phyloP scores from a whole-genome alignment of 805 yeast species.

The Nakazawaea ishiwadae region DNA sequence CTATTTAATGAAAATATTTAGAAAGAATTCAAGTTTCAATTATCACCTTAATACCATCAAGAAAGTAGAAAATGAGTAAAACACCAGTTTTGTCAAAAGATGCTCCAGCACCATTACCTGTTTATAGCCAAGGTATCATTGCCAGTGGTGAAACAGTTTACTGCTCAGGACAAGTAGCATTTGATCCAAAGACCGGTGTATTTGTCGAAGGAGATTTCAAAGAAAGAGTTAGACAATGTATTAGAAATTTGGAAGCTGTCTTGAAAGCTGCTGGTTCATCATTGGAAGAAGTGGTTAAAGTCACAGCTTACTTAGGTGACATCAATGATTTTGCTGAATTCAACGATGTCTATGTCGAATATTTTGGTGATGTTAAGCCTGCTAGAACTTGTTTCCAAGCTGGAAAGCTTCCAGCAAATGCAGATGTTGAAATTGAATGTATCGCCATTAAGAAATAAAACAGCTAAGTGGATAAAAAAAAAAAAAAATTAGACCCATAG shows the following conservation, averaged over 20 bases:
- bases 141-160: slow-evolving; percentile 10
- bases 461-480: too few relatives aligned
- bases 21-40: too few relatives aligned
- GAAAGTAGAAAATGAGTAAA: slow-evolving; percentile 4
- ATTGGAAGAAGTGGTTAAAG: slow-evolving; percentile 39
- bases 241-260: slow-evolving; percentile 36
- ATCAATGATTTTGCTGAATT: slow-evolving; percentile 41
- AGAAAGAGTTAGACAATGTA: slow-evolving; percentile 32
- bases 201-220: slow-evolving; percentile 8
- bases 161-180: slow-evolving; percentile 12
- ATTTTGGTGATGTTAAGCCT: slow-evolving; percentile 40
- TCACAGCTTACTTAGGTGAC: slow-evolving; percentile 41
- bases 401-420: slow-evolving; percentile 43
- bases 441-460: slow-evolving; percentile 32
- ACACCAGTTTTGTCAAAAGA: slow-evolving; percentile 4
- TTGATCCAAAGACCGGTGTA: slow-evolving; percentile 9
- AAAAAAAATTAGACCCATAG: too few relatives aligned
- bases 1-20: too few relatives aligned
- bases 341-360: slow-evolving; percentile 38
- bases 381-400: slow-evolving; percentile 48
- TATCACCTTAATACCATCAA: too few relatives aligned
- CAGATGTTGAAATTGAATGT: slow-evolving; percentile 40
- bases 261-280: slow-evolving; percentile 43
- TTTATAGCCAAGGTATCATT: slow-evolving; percentile 9
- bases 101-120: slow-evolving; percentile 10